A percentile compares a stretch with the other conserved stretches of the same genome.
Conservation (phyloP, 192 early-diverging fungal genomes). For the Entomortierella chlamydospora region DNA sequence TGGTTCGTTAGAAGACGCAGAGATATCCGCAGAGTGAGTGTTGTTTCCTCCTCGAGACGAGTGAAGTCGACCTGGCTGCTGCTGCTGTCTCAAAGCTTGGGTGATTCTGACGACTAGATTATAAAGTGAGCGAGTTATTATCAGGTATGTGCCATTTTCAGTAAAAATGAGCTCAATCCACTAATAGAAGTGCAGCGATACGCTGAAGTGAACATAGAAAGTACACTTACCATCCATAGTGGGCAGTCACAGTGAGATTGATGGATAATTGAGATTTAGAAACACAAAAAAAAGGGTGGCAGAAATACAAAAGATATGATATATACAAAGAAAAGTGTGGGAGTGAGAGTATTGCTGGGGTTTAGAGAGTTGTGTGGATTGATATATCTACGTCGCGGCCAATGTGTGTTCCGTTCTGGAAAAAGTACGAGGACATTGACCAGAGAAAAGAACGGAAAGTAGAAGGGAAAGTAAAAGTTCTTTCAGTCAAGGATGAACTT, state of each 20-base stretch:
- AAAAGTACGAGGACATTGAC: slow-evolving; percentile 57
- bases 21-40: background rate
- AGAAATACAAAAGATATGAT: background rate
- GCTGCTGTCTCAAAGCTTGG: slow-evolving; percentile 44
- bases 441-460: background rate
- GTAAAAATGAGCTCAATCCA: background rate
- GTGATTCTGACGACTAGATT: slow-evolving; percentile 49
- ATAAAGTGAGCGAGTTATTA: background rate
- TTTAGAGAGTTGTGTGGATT: background rate
- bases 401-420: slow-evolving; percentile 56
- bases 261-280: slow-evolving; percentile 1
- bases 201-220: too few relatives aligned
- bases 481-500: background rate
- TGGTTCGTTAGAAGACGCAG: slow-evolving; percentile 2
- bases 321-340: background rate
- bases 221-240: slow-evolving; percentile 6
- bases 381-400: slow-evolving; percentile 55
- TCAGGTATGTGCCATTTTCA: background rate
- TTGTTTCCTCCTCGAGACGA: slow-evolving; percentile 18
- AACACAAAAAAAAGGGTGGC: slow-evolving; percentile 1
- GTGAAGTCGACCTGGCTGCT: slow-evolving; percentile 23
- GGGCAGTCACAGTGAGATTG: background rate
- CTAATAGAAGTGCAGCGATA: too few relatives aligned
- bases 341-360: background rate
- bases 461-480: background rate